Evolutionary conservation across 345 rosid genomes (phyloP), one percentile per base, ranked within the genome.

Genomic region (Kandelia obovata): DNA sequence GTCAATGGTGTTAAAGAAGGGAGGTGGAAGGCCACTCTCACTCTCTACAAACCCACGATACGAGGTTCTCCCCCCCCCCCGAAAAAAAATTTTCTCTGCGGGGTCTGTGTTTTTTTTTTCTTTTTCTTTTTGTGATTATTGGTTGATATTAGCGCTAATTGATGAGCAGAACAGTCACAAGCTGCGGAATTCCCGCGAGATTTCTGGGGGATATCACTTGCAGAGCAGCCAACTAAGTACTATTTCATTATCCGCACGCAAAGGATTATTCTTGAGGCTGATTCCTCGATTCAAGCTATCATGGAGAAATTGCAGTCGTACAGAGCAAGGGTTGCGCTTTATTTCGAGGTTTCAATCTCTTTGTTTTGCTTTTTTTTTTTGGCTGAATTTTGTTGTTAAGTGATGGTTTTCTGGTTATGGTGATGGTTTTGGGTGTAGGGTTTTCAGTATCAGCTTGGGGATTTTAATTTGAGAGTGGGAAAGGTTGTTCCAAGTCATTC

Each of bases 271-370:
- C 67, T 89, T 1, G 97, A 94, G 67, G 87, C 93, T 0, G 98
- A 91, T 82, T 79, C 90, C 2, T 80, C 95, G 2, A 88, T 94
- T 75, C 97, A 89, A 67, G 73, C 74, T 55, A 91, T 91, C 31
- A 94, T 94, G 98, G 98, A 94, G 88, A 94, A 89, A 72, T 82
- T 94, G 80, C 97, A 94, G 67, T 91, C 96, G 65, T 91, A 89
- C 75, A 91, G 86, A 78, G 86, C 94, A 0, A 87, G 90, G 62
- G 83, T 89, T 8, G 86, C 95, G 0, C 89, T 94, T 60, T 81
- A 81, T 66, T 86, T 88, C 64, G 98, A 94, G 89, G 92, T 90
- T 70, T 70, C 16, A 43, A 30, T 26, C 30, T n/a, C 49, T 2
- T 5, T 5, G 13, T 30, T 25, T 5, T 49, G 64, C 19, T 3